Base-by-base conservation (phyloP, 177 flowering plant species). In the Tripterygium wilfordii region DNA sequence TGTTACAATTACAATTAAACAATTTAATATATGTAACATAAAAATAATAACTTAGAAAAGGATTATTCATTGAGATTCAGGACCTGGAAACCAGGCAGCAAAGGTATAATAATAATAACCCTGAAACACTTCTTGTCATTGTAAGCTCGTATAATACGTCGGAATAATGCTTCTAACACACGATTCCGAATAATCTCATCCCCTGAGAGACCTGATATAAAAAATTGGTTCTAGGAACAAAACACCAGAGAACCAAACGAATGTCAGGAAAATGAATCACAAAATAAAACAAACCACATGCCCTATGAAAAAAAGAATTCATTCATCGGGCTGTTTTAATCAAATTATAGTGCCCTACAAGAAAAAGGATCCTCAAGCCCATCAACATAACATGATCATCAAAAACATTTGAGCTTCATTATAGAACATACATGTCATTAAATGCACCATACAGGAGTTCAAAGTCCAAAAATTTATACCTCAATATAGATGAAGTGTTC, bases 71-170 rank as follows among this genome's bases (percentile, higher is more conserved):
- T 16, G 40, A 66, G 10, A 49, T 46, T 9, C 10, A 16, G 39
- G 57, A 94, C 99, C 92, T 94, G 97, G 66, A 94, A 94, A 24
- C 97, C 99, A 15, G 99, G 99, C 44, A 94, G 56, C 40, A 94
- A 92, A 36, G 99, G 97, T 61, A 89, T 79, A 62, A 94, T 90
- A 72, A 94, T 61, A 44, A 94, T 85, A 61, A 79, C 88, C 67
- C 97, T 79, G 70, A 94, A 89, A 49, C 66, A 62, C 69, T 79
- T 86, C 54, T 83, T 71, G 18, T 94, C 99, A 65, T 78, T 78
- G 62, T 71, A 62, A 45, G 99, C 99, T 58, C 88, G 79, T 67
- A 79, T 42, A 24, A 94, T 87, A 23, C 99, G 96, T 45, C 77
- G 69, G 36, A 78, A 82, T 48, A 94, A 49, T 56, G 97, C 78